Percentiles rank a stretch among this genome's conserved stretches.
Conservation (phyloP, 495 filamentous ascomycete species). For the Daldinia caldariorum region DNA sequence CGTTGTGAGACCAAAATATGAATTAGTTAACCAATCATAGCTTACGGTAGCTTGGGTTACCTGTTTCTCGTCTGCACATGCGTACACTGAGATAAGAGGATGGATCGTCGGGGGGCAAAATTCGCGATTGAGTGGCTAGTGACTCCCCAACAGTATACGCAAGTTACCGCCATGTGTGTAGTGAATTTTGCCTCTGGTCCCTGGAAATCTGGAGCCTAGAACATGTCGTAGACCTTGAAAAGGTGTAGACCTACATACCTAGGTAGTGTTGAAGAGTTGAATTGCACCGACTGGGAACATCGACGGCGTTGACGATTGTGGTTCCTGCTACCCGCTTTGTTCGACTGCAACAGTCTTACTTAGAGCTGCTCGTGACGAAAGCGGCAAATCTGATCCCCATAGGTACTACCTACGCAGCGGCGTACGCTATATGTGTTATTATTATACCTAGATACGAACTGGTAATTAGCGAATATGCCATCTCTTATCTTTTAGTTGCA, state of each 20-base stretch:
- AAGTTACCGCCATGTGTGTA: constrained; percentile 43
- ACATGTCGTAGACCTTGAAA: constrained; percentile 18
- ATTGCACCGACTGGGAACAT: constrained; percentile 6
- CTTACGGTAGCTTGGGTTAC: constrained; percentile 15
- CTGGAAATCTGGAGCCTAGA: constrained; percentile 27
- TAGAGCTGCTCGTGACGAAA: constrained; percentile 39
- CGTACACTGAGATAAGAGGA: constrained; percentile 18
- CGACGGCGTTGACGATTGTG: constrained; percentile 14
- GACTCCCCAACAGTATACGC: constrained; percentile 31
- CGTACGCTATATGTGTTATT: not conserved
- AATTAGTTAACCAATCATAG: constrained; percentile 21
- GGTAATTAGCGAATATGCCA: constrained; percentile 12
- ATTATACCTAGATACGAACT: constrained; percentile 18
- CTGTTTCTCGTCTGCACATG: constrained; percentile 23
- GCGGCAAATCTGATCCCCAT: constrained; percentile 35
- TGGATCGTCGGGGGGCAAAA: constrained; percentile 42
- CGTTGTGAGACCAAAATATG: constrained; percentile 29
- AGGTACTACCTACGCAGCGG: not conserved
- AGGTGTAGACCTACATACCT: constrained; percentile 14
- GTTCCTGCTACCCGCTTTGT: not conserved
- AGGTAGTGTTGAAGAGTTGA: constrained; percentile 12
- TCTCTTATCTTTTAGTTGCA: constrained; percentile 2
- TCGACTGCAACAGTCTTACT: constrained; percentile 3
- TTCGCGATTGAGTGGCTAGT: constrained; percentile 27
- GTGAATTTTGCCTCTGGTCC: constrained; percentile 26